phyloP scores from a whole-genome alignment of 495 filamentous ascomycete species.

The Xylaria flabelliformis region DNA sequence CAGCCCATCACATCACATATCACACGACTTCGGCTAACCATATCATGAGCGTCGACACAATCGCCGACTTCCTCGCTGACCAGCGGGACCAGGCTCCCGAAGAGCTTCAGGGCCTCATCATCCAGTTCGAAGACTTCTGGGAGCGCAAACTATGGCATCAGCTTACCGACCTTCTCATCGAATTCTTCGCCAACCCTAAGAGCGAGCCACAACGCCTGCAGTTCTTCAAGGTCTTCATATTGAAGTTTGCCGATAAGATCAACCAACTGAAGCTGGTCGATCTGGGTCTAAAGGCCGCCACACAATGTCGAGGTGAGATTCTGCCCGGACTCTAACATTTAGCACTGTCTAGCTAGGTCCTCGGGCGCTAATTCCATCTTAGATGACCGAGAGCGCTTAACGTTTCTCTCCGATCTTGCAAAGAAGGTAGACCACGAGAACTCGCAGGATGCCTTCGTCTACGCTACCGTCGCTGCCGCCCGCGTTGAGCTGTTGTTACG shows the following conservation, averaged over 20 bases:
- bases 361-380: constrained; percentile 4
- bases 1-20: neutral
- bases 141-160: constrained; percentile 99
- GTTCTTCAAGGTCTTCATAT: constrained; percentile 92
- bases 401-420: constrained; percentile 82
- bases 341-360: neutral
- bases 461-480: constrained; percentile 89
- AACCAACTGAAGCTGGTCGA: constrained; percentile 97
- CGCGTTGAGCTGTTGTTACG: constrained; percentile 80
- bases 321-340: neutral
- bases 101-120: constrained; percentile 84
- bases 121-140: constrained; percentile 96
- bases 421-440: constrained; percentile 89
- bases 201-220: constrained; percentile 84
- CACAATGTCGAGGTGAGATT: constrained; percentile 79
- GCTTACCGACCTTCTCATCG: constrained; percentile 85
- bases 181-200: constrained; percentile 84
- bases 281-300: constrained; percentile 82
- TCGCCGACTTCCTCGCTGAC: constrained; percentile 88
- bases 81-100: constrained; percentile 86
- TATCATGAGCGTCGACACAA: constrained; percentile 79
- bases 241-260: constrained; percentile 96
- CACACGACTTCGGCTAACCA: neutral
- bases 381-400: constrained; percentile 89
- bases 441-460: constrained; percentile 96